phyloP scores from a whole-genome alignment of 495 filamentous ascomycete genomes.

The Penicillium fimorum region DNA sequence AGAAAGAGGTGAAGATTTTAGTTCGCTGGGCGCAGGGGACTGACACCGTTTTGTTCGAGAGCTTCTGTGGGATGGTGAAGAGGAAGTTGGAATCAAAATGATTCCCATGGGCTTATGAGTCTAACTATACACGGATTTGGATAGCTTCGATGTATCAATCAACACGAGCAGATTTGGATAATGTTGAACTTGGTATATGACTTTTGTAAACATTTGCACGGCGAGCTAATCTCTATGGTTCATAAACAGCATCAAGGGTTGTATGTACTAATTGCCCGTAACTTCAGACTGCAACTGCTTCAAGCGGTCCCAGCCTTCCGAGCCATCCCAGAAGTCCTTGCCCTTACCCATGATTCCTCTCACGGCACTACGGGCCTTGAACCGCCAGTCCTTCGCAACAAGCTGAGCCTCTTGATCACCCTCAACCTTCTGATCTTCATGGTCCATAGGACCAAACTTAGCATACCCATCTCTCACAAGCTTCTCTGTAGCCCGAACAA shows the following conservation, averaged over 20 bases:
- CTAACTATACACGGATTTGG: background rate
- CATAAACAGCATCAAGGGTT: slow-evolving; percentile 5
- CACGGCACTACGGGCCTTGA: slow-evolving; percentile 81
- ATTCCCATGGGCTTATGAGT: background rate
- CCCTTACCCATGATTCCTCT: slow-evolving; percentile 78
- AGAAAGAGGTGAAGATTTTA: slow-evolving; percentile 36
- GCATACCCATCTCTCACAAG: slow-evolving; percentile 51
- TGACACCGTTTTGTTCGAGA: slow-evolving; percentile 79
- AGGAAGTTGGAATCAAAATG: slow-evolving; percentile 40
- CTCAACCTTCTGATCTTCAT: slow-evolving; percentile 31
- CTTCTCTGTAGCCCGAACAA: slow-evolving; percentile 48
- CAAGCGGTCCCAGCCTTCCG: slow-evolving; percentile 65
- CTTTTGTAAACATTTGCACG: slow-evolving; percentile 3
- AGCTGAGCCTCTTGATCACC: slow-evolving; percentile 37
- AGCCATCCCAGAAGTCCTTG: slow-evolving; percentile 80
- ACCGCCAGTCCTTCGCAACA: slow-evolving; percentile 67
- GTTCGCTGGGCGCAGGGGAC: slow-evolving; percentile 75
- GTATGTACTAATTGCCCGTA: slow-evolving; percentile 31
- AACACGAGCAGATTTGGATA: background rate
- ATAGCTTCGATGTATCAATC: background rate
- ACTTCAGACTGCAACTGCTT: slow-evolving; percentile 47
- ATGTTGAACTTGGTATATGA: slow-evolving; percentile 3
- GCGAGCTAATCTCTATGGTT: slow-evolving; percentile 2
- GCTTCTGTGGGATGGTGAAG: slow-evolving; percentile 79
- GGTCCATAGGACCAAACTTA: slow-evolving; percentile 42